These are phyloP conservation scores for Ampelomyces quisqualis DNA, from an alignment of 2,329 filamentous ascomycete species.

Conservation along the genomic window DNA sequence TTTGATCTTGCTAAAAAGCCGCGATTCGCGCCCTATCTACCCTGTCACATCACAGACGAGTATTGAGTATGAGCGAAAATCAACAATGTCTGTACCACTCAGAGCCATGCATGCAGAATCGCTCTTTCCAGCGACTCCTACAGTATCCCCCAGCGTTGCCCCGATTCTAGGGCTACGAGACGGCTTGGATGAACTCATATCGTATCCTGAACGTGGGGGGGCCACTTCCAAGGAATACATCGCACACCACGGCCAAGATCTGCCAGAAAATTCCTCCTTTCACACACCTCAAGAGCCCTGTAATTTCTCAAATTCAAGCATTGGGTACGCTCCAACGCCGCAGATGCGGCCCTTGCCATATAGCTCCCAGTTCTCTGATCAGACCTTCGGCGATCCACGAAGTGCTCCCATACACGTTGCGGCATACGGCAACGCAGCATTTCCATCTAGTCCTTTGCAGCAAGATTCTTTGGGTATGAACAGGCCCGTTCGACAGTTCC, in stretches of 20 bases:
- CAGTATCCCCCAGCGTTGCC: too few species aligned
- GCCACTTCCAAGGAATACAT: background rate
- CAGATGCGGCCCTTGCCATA: conserved; percentile 4
- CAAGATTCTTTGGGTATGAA: too few species aligned
- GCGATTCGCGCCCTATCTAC: too few species aligned
- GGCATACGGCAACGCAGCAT: background rate
- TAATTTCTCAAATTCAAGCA: background rate
- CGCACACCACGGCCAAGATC: too few species aligned
- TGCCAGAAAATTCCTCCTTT: background rate
- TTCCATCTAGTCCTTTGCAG: background rate
- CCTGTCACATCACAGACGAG: background rate
- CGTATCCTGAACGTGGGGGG: background rate
- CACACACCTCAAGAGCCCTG: background rate
- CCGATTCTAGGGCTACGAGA: too few species aligned
- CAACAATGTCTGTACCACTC: too few species aligned
- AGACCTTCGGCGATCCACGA: background rate
- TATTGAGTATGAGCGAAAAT: too few species aligned
- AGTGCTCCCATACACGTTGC: background rate
- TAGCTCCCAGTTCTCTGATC: background rate
- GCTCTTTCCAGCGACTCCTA: too few species aligned
- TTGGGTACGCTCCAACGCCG: background rate
- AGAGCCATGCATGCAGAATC: too few species aligned
- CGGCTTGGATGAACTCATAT: background rate
- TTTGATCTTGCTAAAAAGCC: background rate
- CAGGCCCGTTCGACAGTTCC: too few species aligned